A percentile compares a stretch with the other conserved stretches of the same genome.
phyloP scores from a whole-genome alignment of 1,139 yeast species.

The Candida sanyaensis region DNA sequence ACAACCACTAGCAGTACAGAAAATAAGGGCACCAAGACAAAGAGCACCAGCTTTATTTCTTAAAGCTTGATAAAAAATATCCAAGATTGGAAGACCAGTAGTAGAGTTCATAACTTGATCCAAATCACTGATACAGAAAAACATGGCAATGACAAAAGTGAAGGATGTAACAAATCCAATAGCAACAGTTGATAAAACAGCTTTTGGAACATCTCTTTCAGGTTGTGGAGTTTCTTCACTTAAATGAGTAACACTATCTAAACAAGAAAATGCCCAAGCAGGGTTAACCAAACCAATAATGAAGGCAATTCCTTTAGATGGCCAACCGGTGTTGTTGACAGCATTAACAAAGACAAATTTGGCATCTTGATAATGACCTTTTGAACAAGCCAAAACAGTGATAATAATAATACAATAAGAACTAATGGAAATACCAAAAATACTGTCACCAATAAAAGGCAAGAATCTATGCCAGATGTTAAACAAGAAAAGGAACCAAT shows the following conservation, averaged over 20 bases:
- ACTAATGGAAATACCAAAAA: conserved; percentile 37
- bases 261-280: conserved; percentile 46
- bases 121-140: conserved; percentile 39
- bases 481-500: conserved; percentile 33
- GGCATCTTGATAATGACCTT: conserved; percentile 37
- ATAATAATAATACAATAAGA: conserved; percentile 39
- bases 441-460: conserved; percentile 36
- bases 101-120: conserved; percentile 26
- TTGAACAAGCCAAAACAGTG: conserved; percentile 38
- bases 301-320: conserved; percentile 42
- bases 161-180: conserved; percentile 44
- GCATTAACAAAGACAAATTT: conserved; percentile 41
- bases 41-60: conserved; percentile 39
- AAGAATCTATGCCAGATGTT: conserved; percentile 40
- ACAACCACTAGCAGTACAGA: conserved; percentile 43
- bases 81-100: conserved; percentile 45
- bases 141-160: conserved; percentile 44
- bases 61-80: conserved; percentile 42
- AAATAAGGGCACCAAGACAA: conserved; percentile 34
- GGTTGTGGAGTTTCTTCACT: conserved; percentile 43
- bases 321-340: conserved; percentile 43
- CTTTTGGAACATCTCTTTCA: conserved; percentile 41
- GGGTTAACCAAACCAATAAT: conserved; percentile 47
- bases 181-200: conserved; percentile 43
- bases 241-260: conserved; percentile 46